Conservation (phyloP, 139 green algal species). For the Chlorella ohadii region DNA sequence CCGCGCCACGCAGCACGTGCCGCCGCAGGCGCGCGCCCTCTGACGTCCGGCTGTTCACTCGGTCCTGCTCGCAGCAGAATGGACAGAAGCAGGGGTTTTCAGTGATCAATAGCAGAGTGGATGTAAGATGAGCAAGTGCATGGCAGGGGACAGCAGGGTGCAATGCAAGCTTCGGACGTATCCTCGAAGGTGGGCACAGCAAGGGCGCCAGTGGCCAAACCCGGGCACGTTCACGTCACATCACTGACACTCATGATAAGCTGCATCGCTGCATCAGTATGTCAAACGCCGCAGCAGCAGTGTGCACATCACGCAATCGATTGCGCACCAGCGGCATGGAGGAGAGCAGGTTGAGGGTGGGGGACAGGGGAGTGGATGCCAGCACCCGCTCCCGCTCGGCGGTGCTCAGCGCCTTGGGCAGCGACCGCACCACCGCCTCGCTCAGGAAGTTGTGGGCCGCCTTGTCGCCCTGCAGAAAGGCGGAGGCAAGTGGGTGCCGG, state of each 20-base stretch:
- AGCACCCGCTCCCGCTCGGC: conserved; percentile 64
- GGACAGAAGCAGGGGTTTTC: no score
- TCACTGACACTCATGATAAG: no score
- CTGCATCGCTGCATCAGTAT: neutral
- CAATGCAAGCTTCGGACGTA: no score
- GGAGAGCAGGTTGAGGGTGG: conserved; percentile 51
- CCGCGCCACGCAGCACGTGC: conserved; percentile 76
- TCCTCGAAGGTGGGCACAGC: no score
- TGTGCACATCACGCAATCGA: neutral
- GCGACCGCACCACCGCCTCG: conserved; percentile 74
- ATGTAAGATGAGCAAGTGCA: neutral
- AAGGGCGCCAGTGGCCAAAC: no score
- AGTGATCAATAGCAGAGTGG: no score
- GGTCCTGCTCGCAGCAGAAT: neutral
- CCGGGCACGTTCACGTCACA: no score
- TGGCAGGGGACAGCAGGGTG: no score
- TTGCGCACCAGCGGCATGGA: conserved; percentile 43
- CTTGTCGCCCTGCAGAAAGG: conserved; percentile 24
- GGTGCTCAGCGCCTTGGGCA: conserved; percentile 71
- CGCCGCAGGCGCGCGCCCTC: conserved; percentile 70
- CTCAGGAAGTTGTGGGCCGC: conserved; percentile 63
- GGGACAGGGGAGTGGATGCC: conserved; percentile 67
- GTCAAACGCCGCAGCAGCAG: no score
- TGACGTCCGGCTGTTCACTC: conserved; percentile 5
- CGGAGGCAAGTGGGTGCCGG: neutral